phyloP scores from a whole-genome alignment of 352 stramenopile genomes.

The Pythium aquatile region DNA sequence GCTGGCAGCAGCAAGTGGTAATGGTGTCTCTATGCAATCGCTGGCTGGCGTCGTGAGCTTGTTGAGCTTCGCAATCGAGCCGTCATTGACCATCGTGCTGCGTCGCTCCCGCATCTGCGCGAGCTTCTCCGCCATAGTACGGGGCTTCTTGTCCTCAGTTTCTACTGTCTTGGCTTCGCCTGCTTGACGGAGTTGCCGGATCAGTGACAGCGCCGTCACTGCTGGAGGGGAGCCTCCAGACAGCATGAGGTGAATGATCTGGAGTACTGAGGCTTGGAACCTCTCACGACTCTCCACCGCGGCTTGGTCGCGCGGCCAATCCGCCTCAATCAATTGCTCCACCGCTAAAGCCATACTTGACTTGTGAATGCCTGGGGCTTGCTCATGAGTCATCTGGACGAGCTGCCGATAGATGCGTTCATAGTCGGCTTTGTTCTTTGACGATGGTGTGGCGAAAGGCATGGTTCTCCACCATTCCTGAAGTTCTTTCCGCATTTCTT shows the following conservation, averaged over 20 bases:
- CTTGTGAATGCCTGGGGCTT: neutral
- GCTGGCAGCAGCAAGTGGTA: no score
- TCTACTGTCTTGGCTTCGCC: neutral
- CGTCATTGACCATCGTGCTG: constrained; percentile 14
- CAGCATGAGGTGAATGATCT: neutral
- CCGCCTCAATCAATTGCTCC: constrained; percentile 4
- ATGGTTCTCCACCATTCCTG: constrained; percentile 11
- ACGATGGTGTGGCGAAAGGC: neutral
- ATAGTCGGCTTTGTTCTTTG: neutral
- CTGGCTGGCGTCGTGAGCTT: neutral
- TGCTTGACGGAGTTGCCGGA: neutral
- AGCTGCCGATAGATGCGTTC: constrained; percentile 12
- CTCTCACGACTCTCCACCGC: neutral
- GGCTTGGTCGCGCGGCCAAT: constrained; percentile 11
- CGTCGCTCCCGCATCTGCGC: constrained; percentile 20
- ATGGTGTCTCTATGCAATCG: neutral
- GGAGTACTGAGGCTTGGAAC: neutral
- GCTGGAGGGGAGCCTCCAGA: neutral
- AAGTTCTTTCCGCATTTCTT: constrained; percentile 2
- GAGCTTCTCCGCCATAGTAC: constrained; percentile 28
- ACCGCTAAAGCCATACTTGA: neutral
- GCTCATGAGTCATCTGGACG: neutral
- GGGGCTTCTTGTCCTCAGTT: neutral
- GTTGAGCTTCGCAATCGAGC: neutral
- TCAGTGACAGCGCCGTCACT: neutral